phyloP scores from a whole-genome alignment of 2,329 filamentous ascomycete genomes.

The Diaporthe humulicola region DNA sequence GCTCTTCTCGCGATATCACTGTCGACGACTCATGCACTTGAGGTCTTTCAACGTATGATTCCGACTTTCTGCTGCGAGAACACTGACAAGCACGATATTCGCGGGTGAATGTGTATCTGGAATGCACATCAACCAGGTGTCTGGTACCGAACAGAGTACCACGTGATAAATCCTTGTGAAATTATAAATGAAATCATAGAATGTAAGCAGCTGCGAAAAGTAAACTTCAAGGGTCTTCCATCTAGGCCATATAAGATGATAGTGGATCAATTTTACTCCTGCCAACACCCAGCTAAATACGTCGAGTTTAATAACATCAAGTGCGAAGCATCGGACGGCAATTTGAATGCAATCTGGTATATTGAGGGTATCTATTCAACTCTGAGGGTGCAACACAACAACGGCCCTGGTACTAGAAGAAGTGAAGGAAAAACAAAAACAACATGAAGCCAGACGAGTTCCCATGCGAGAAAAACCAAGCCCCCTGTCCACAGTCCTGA shows the following conservation, averaged over 20 bases:
- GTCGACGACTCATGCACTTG: background rate
- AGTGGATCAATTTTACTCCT: too few relatives aligned
- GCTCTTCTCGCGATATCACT: too few relatives aligned
- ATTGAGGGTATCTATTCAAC: slow-evolving; percentile 42
- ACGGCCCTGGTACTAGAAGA: slow-evolving; percentile 38
- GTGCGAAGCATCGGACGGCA: background rate
- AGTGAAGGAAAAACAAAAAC: background rate
- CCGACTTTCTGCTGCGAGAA: background rate
- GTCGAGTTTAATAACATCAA: background rate
- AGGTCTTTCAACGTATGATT: too few relatives aligned
- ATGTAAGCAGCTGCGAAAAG: background rate
- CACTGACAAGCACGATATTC: background rate
- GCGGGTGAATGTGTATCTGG: background rate
- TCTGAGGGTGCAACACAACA: slow-evolving; percentile 38
- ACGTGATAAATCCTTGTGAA: fast-evolving
- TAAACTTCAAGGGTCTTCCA: background rate
- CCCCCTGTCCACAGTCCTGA: background rate
- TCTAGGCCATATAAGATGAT: background rate
- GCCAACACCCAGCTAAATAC: background rate
- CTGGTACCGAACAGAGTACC: background rate
- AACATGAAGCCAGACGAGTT: slow-evolving; percentile 15
- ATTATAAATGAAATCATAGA: background rate
- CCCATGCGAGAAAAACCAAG: background rate
- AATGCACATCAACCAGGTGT: background rate
- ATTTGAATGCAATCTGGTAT: slow-evolving; percentile 37